Evolutionary conservation across 2,329 filamentous ascomycete genomes (phyloP).

Genomic region (Pseudocercospora vitis): DNA sequence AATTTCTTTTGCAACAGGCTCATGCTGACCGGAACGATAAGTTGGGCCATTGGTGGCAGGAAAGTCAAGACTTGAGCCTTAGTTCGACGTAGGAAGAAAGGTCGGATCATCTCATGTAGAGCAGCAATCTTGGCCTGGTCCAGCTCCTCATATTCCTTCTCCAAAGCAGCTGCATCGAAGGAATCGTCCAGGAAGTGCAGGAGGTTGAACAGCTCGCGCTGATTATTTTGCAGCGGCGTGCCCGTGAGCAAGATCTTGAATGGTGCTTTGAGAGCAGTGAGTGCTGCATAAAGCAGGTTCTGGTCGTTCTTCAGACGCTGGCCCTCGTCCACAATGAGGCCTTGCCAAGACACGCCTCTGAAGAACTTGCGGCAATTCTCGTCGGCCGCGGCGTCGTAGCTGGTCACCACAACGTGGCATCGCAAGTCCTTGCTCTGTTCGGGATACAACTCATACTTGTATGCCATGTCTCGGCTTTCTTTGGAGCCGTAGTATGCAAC

Average conservation of each 20-base stretch:
- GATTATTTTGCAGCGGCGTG: constrained; percentile 94
- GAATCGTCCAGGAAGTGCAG: constrained; percentile 83
- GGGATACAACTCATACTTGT: constrained; percentile 82
- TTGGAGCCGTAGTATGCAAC: constrained; percentile 88
- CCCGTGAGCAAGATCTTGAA: constrained; percentile 84
- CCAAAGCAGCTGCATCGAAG: constrained; percentile 69
- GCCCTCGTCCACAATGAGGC: constrained; percentile 89
- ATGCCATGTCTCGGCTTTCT: constrained; percentile 71
- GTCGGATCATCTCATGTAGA: constrained; percentile 79
- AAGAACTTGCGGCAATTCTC: constrained; percentile 70
- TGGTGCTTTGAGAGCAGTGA: constrained; percentile 71
- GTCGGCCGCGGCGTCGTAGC: constrained; percentile 84
- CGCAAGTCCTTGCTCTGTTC: constrained; percentile 64
- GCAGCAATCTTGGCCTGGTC: constrained; percentile 78
- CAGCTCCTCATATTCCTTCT: constrained; percentile 73
- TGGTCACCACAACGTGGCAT: constrained; percentile 91
- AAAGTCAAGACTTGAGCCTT: constrained; percentile 90
- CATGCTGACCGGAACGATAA: constrained; percentile 96
- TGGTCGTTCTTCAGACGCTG: constrained; percentile 93
- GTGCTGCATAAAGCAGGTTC: constrained; percentile 73
- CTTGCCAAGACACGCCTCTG: constrained; percentile 74
- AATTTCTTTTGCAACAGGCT: constrained; percentile 88
- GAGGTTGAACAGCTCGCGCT: constrained; percentile 92
- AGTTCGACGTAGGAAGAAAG: constrained; percentile 71
- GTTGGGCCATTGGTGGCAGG: constrained; percentile 87